Evolutionary conservation across 257 asterid genomes (phyloP).

Genomic region (Solanum megistacrolobum): DNA sequence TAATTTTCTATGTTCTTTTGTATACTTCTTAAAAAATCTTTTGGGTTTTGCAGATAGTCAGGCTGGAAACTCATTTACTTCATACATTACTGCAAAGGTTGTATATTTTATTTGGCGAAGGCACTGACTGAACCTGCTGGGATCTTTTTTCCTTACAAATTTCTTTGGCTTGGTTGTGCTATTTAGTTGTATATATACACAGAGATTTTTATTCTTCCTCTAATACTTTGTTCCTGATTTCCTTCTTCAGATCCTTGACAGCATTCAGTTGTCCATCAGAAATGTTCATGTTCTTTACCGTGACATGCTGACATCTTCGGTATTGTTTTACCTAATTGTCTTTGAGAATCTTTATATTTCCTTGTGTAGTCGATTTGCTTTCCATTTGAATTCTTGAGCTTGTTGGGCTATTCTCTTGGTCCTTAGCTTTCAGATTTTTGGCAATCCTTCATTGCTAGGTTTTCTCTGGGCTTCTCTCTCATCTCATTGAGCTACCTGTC

Average conservation of each 20-base stretch:
- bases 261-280: constrained; percentile 85
- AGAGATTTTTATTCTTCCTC: neutral
- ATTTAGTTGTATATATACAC: neutral
- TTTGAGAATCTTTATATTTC: neutral
- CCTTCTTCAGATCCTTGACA: constrained; percentile 69
- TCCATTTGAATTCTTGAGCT: neutral
- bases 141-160: neutral
- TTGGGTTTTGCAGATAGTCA: constrained; percentile 60
- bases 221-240: neutral
- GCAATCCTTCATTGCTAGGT: neutral
- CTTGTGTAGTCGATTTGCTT: neutral
- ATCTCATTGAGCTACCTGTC: neutral
- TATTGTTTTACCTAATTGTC: constrained; percentile 13
- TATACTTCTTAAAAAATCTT: neutral
- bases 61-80: constrained; percentile 78
- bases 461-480: neutral
- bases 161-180: neutral
- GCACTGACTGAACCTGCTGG: neutral
- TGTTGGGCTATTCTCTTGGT: neutral
- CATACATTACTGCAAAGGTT: constrained; percentile 93
- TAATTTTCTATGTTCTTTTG: neutral
- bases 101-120: constrained; percentile 8
- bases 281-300: constrained; percentile 66
- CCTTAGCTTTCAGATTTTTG: neutral
- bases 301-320: constrained; percentile 45